Percentiles rank a stretch among this genome's conserved stretches.
phyloP scores from a whole-genome alignment of 169 alveolate genomes.

The Toxoplasma gondii region DNA sequence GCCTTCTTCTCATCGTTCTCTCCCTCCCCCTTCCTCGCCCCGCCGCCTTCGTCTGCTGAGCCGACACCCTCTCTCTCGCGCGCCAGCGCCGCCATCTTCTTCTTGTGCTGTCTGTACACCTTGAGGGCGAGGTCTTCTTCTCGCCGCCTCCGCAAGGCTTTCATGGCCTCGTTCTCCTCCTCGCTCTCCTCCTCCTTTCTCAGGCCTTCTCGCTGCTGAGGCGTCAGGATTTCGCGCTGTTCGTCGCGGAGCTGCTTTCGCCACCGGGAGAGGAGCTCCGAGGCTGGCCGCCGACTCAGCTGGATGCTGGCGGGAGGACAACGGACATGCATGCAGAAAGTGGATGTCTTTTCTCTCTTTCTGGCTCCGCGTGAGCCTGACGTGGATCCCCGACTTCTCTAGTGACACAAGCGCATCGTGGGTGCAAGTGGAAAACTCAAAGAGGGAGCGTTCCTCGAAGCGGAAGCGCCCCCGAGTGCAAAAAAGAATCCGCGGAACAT shows the following conservation, averaged over 20 bases:
- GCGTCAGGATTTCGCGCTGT: not conserved
- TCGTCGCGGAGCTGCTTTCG: not conserved
- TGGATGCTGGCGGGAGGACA: not conserved
- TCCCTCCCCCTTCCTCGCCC: not conserved
- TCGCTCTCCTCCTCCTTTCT: not conserved
- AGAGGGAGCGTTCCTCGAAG: no score
- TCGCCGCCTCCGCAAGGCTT: not conserved
- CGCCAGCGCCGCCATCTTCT: slow-evolving; percentile 27
- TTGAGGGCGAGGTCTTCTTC: slow-evolving; percentile 24
- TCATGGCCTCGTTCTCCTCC: not conserved
- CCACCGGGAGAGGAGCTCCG: slow-evolving; percentile 26
- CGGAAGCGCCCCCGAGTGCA: no score
- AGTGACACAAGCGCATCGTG: not conserved
- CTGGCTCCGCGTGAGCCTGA: no score
- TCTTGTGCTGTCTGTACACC: slow-evolving; percentile 23
- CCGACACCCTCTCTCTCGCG: not conserved
- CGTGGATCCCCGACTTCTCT: not conserved
- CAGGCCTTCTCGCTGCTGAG: slow-evolving; percentile 27
- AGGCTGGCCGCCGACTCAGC: slow-evolving; percentile 35
- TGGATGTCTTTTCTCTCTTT: no score
- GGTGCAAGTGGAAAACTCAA: not conserved
- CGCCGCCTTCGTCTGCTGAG: not conserved
- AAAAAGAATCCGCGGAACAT: no score
- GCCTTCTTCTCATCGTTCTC: not conserved
- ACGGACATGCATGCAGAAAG: not conserved